Percentiles rank a stretch among this genome's conserved stretches.
phyloP scores from a whole-genome alignment of 495 filamentous ascomycete genomes.

The Annulohypoxylon stygium region DNA sequence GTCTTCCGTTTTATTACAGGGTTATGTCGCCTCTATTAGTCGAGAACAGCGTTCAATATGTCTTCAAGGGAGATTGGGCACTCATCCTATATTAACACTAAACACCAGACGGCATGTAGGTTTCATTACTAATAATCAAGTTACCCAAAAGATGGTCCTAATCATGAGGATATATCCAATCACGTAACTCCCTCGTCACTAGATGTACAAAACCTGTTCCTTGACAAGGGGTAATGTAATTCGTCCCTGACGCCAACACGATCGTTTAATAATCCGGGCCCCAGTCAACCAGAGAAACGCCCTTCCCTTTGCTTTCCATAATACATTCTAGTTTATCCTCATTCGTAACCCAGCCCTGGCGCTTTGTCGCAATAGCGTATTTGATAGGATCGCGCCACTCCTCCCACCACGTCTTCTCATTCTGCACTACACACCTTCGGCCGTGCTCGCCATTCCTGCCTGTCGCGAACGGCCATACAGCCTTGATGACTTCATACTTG shows the following conservation, averaged over 20 bases:
- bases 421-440: constrained; percentile 61
- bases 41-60: too few relatives aligned
- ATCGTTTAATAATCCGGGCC: constrained; percentile 48
- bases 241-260: background rate
- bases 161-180: background rate
- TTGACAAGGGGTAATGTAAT: background rate
- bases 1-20: too few relatives aligned
- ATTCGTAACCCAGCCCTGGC: constrained; percentile 64
- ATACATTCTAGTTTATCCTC: constrained; percentile 65
- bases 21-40: too few relatives aligned
- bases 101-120: background rate
- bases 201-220: background rate
- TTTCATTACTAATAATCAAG: background rate
- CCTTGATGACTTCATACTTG: constrained; percentile 64
- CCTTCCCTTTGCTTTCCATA: constrained; percentile 58
- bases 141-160: constrained; percentile 1
- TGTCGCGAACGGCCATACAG: constrained; percentile 63
- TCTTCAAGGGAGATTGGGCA: too few relatives aligned
- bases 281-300: constrained; percentile 55
- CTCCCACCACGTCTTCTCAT: constrained; percentile 67
- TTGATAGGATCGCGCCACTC: constrained; percentile 62
- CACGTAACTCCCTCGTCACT: background rate
- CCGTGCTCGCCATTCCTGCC: constrained; percentile 55
- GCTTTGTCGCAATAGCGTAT: constrained; percentile 59
- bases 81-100: background rate